Evolutionary conservation across 495 filamentous ascomycete species (phyloP).

Genomic region (Annulohypoxylon moriforme): DNA sequence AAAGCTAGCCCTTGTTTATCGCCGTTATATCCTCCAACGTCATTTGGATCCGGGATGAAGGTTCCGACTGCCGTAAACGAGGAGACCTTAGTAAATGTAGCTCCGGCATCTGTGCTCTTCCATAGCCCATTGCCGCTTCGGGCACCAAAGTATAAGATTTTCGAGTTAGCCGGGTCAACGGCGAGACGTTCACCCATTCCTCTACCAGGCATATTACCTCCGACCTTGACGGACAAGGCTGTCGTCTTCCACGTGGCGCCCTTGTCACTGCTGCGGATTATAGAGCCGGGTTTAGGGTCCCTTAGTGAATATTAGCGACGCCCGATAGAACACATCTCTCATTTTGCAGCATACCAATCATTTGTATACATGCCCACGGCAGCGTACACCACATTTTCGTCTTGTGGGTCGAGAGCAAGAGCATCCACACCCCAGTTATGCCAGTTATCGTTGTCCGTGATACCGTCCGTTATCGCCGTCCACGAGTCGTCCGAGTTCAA

Average conservation of each 20-base stretch:
- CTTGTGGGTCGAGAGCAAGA: conserved; percentile 66
- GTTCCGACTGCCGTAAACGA: conserved; percentile 66
- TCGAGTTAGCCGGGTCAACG: conserved; percentile 67
- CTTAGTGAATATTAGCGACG: conserved; percentile 22
- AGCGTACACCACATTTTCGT: conserved; percentile 66
- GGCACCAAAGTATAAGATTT: conserved; percentile 68
- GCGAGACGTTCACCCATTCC: conserved; percentile 72
- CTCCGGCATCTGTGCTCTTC: conserved; percentile 68
- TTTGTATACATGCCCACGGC: conserved; percentile 70
- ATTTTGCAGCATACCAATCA: conserved; percentile 54
- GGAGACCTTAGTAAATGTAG: conserved; percentile 67
- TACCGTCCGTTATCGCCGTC: conserved; percentile 66
- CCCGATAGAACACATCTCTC: not conserved
- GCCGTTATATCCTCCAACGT: conserved; percentile 56
- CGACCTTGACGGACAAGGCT: conserved; percentile 67
- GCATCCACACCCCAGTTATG: conserved; percentile 69
- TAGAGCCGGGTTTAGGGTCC: conserved; percentile 67
- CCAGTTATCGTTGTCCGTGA: conserved; percentile 63
- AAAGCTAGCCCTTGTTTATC: conserved; percentile 65
- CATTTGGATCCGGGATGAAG: conserved; percentile 58
- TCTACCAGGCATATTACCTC: conserved; percentile 74
- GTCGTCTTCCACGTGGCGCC: conserved; percentile 62
- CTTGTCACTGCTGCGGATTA: conserved; percentile 62
- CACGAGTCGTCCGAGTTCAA: conserved; percentile 67
- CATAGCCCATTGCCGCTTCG: conserved; percentile 72